phyloP scores from a whole-genome alignment of 2,329 filamentous ascomycete species.

The Arachnomyces sp. region DNA sequence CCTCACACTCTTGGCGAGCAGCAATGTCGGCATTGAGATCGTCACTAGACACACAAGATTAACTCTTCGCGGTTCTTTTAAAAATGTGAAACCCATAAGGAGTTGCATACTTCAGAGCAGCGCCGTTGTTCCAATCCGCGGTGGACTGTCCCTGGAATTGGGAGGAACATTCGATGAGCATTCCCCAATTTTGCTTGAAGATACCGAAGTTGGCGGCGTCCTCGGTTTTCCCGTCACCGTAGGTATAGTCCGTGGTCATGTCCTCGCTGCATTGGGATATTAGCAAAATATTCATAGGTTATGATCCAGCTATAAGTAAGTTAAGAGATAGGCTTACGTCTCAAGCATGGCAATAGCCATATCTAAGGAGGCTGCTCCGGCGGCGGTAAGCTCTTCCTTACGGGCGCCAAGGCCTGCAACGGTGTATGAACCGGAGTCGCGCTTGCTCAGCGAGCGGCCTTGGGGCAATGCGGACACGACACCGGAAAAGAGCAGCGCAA shows the following conservation, averaged over 20 bases:
- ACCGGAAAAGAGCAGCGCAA: too few species aligned
- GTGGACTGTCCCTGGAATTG: constrained; percentile 15
- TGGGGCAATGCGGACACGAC: too few species aligned
- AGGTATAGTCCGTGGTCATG: constrained; percentile 18
- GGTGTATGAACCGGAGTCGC: constrained; percentile 12
- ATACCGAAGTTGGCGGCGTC: constrained; percentile 13
- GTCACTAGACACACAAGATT: background rate
- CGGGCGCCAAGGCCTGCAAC: constrained; percentile 15
- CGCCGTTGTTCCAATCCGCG: constrained; percentile 16
- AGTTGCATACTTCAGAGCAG: constrained; percentile 11
- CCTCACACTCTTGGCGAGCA: constrained; percentile 18
- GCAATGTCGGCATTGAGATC: constrained; percentile 16
- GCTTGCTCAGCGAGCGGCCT: too few species aligned
- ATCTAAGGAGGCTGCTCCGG: constrained; percentile 23
- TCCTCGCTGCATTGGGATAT: too few species aligned
- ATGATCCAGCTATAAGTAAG: background rate
- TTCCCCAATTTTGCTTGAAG: too few species aligned
- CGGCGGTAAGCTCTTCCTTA: constrained; percentile 19
- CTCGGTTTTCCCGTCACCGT: constrained; percentile 17
- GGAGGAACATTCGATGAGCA: too few species aligned
- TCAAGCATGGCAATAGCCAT: constrained; percentile 28
- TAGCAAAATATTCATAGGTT: too few species aligned
- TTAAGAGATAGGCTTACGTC: constrained; percentile 13
- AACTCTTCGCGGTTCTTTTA: background rate
- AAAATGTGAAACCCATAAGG: background rate